These are phyloP conservation scores for Clarireedia homoeocarpa DNA, from an alignment of 2,329 filamentous ascomycete species.

Conservation along the genomic window DNA sequence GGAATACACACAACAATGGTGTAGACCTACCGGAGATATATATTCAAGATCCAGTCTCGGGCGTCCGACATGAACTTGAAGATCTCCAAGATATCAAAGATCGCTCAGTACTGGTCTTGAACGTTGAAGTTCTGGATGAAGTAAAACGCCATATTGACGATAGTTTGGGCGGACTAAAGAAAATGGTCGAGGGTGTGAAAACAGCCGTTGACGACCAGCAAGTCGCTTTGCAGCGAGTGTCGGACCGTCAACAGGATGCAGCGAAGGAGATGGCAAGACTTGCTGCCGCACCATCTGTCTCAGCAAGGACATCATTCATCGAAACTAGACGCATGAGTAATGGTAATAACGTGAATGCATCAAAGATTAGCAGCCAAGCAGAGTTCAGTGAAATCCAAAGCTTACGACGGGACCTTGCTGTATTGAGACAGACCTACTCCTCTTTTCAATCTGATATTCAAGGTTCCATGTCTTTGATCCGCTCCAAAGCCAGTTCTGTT, in stretches of 20 bases:
- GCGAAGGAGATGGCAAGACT: slow-evolving; percentile 71
- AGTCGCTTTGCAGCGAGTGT: slow-evolving; percentile 73
- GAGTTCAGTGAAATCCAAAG: slow-evolving; percentile 74
- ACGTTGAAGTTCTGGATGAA: slow-evolving; percentile 88
- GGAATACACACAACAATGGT: slow-evolving; percentile 94
- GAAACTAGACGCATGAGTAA: slow-evolving; percentile 17
- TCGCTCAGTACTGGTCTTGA: slow-evolving; percentile 86
- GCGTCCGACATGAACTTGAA: slow-evolving; percentile 93
- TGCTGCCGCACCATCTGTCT: slow-evolving; percentile 18
- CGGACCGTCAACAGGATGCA: slow-evolving; percentile 82
- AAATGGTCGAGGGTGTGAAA: slow-evolving; percentile 79
- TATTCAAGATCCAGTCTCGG: slow-evolving; percentile 91
- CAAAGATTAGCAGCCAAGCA: slow-evolving; percentile 34
- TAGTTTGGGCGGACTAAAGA: slow-evolving; percentile 70
- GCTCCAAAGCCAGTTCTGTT: slow-evolving; percentile 72
- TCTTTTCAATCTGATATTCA: slow-evolving; percentile 85
- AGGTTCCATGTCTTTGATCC: slow-evolving; percentile 76
- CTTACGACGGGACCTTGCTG: slow-evolving; percentile 79
- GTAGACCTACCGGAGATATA: slow-evolving; percentile 93
- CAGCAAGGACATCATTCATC: slow-evolving; percentile 24
- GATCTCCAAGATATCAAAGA: slow-evolving; percentile 92
- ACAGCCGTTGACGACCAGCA: slow-evolving; percentile 79
- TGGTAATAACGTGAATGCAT: slow-evolving; percentile 23
- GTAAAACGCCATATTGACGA: slow-evolving; percentile 96
- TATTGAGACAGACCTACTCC: slow-evolving; percentile 87